Percentiles rank a stretch among this genome's conserved stretches.
phyloP scores from a whole-genome alignment of 306 rosid genomes.

The Prunus campanulata region DNA sequence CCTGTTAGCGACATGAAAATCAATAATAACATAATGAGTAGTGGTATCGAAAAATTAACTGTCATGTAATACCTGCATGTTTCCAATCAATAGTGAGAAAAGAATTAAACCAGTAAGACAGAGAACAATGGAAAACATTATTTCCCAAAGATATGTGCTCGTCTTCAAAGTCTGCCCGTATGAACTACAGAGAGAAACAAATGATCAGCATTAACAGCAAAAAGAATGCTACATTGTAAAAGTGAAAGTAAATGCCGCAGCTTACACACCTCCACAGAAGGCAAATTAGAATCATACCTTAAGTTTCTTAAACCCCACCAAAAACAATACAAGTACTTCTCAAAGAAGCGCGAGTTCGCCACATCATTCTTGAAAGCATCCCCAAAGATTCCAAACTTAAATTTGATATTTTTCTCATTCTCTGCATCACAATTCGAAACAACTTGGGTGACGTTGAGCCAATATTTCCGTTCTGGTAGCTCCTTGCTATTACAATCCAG shows the following conservation, averaged over 20 bases:
- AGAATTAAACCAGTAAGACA: conserved; percentile 69
- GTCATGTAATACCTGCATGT: conserved; percentile 65
- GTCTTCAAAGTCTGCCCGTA: conserved; percentile 76
- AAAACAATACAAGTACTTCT: conserved; percentile 69
- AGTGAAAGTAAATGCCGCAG: background rate
- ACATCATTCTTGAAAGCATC: conserved; percentile 70
- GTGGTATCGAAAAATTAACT: background rate
- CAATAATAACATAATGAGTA: background rate
- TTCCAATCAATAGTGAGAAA: conserved; percentile 75
- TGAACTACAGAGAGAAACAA: conserved; percentile 45
- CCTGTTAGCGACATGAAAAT: background rate
- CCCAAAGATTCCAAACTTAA: conserved; percentile 75
- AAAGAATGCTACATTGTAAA: background rate
- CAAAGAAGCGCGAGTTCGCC: conserved; percentile 46
- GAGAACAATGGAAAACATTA: conserved; percentile 55
- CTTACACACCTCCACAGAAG: background rate
- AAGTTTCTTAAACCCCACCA: conserved; percentile 84
- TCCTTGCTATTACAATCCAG: conserved; percentile 55
- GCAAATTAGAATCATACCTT: conserved; percentile 39
- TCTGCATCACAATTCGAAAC: conserved; percentile 43
- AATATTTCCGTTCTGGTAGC: conserved; percentile 45
- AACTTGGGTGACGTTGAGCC: conserved; percentile 63
- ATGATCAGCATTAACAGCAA: background rate
- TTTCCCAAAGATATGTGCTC: conserved; percentile 65
- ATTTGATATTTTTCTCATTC: conserved; percentile 34